A percentile compares a stretch with the other conserved stretches of the same genome.
Conservation (phyloP, 495 filamentous ascomycete species). For the Corynascus novoguineensis region DNA sequence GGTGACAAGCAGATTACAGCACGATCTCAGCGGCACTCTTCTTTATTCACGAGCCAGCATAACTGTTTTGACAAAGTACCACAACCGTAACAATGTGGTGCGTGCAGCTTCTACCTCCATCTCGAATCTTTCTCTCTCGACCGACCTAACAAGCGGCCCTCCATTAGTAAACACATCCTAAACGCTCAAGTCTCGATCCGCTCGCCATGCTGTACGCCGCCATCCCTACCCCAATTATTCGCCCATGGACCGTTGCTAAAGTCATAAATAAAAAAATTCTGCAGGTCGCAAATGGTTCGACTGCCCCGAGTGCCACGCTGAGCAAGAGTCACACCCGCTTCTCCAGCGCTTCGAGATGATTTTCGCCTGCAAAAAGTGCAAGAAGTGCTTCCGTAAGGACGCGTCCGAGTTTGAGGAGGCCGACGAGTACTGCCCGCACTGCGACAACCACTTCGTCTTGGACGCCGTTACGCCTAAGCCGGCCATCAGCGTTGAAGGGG, state of each 20-base stretch:
- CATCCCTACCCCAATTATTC: background rate
- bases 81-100: constrained; percentile 24
- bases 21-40: background rate
- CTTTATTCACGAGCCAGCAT: background rate
- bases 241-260: too few species aligned
- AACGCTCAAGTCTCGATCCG: constrained; percentile 97
- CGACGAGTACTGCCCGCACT: constrained; percentile 99
- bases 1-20: background rate
- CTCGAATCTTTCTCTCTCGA: background rate
- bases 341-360: constrained; percentile 77
- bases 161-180: constrained; percentile 79
- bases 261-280: too few species aligned
- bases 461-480: constrained; percentile 80
- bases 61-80: background rate
- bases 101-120: background rate
- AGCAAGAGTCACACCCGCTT: constrained; percentile 70
- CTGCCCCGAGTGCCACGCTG: constrained; percentile 90
- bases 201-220: constrained; percentile 79
- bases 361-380: constrained; percentile 98
- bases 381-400: constrained; percentile 95
- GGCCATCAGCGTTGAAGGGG: constrained; percentile 76
- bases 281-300: constrained; percentile 98
- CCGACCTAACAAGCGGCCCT: constrained; percentile 1
- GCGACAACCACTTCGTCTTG: constrained; percentile 95
- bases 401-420: constrained; percentile 87